Evolutionary conservation across 495 filamentous ascomycete genomes (phyloP), one percentile per base, ranked within the genome.

Genomic region (Tuber melanosporum): DNA sequence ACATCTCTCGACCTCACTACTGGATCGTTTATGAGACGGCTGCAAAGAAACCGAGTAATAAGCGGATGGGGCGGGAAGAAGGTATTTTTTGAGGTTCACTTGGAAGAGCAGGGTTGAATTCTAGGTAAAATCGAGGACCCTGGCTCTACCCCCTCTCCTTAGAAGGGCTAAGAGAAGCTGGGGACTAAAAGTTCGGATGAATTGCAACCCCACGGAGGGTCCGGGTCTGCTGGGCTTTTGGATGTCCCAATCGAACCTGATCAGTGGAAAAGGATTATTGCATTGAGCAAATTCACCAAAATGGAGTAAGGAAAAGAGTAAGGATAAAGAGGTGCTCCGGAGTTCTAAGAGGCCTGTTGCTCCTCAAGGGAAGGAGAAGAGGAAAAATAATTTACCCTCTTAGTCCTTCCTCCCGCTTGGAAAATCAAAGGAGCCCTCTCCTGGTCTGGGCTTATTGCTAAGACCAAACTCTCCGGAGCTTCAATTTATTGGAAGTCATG

Each of bases 21-120:
- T 78, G 77, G 45, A 83, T 84, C 66, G 83, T 84, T 45, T 84
- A 84, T 26, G 79, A 84, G 75, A 83, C 83, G 20, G 78, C 78
- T 44, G 78, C 83, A n/a, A 76, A 83, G 72, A 83, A 76, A 19
- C 70, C 74, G 69, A 76, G 75, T 47, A 80, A 74, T 62, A 82
- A 78, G 49, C 73, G 70, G 66, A 42, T 83, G 44, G 76, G 52
- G 72, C 45, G 81, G 42, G 75, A 76, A 44, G 78, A 77, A 36
- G 7, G 73, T 73, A 45, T 78, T 73, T 66, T 73, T 73, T 19
- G 72, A 62, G 32, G 73, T 71, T 57, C 26, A 72, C 39, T 17
- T 32, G 17, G 71, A 76, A 19, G 78, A 81, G 41, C 71, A 80
- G 70, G 62, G 72, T 1, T 78, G 75, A 45, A 72, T 78, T 69